Base-by-base conservation (phyloP, 352 stramenopile genomes). In the Phytophthora capsici region DNA sequence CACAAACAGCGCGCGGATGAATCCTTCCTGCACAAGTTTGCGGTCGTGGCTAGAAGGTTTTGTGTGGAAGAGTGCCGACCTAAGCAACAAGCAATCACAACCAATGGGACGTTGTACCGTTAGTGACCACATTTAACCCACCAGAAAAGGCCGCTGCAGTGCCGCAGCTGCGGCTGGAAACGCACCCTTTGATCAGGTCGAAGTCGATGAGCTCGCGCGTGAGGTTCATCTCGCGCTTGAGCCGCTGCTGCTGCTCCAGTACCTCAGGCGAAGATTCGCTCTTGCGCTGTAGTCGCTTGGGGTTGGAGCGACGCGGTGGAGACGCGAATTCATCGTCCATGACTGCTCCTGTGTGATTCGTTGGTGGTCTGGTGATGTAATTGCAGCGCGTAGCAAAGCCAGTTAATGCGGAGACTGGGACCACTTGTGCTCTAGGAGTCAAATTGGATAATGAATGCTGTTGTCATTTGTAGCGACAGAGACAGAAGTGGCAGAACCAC, bases 181-280 rank as follows among this genome's bases (percentile, higher is more conserved):
- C 73, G 17, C 49, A 91, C 81, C 85, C 87, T 81, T 95, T 95
- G 54, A 95, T 93, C 43, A 93, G 71, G 55, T 95, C 87, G 65
- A 93, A 93, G 77, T 95, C 87, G 44, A 95, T 93, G 46, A 95
- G 80, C 48, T 95, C 86, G 40, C 81, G 78, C 36, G 65, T 86
- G 43, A 89, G 69, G 57, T 90, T 76, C 40, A 87, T 77, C 48
- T 91, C 82, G 59, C 66, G 80, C 50, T 84, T 86, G 37, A 81
- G 63, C 3, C 80, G 79, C 40, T 76, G 55, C 50, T 76, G 77
- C 44, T 73, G 49, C 17, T 70, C 43, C 28, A 82, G 60, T 16
- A 71, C 47, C 8, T 68, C 56, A 17, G 68, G 58, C 22, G 73
- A 69, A 7, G 81, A 88, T n/a, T 77, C 64, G 28, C 83, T 66